Conservation (phyloP, 129 eudicot genomes). For the Helichrysum umbraculigerum region DNA sequence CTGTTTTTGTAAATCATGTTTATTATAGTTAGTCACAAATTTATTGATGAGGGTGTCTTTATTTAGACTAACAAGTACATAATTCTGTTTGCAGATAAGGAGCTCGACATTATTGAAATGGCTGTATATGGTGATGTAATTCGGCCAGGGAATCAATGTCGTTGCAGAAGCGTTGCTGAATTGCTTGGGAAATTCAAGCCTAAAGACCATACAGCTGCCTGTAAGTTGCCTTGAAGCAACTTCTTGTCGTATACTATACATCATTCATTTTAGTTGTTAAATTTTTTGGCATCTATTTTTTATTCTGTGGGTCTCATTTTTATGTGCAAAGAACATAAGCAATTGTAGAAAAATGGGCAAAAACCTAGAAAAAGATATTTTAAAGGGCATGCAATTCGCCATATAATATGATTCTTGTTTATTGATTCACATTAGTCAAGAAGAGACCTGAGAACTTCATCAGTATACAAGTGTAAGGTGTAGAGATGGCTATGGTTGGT, state of each 20-base stretch:
- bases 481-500: no score
- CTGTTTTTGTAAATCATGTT: neutral
- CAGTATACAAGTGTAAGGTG: neutral
- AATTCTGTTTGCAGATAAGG: conserved; percentile 60
- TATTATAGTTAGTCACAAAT: neutral
- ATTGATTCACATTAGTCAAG: neutral
- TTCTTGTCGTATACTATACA: neutral
- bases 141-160: conserved; percentile 93
- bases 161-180: conserved; percentile 88
- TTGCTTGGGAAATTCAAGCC: conserved; percentile 73
- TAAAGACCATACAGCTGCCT: conserved; percentile 63
- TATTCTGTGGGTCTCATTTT: neutral
- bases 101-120: conserved; percentile 93
- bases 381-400: neutral
- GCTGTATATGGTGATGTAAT: conserved; percentile 94
- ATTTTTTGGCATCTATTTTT: neutral
- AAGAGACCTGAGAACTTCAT: neutral
- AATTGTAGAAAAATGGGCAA: neutral
- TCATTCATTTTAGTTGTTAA: neutral
- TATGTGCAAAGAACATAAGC: neutral
- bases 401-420: neutral
- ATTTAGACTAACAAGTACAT: neutral
- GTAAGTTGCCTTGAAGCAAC: conserved; percentile 64
- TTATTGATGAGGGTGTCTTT: neutral
- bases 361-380: neutral